These are phyloP conservation scores for Apiospora arundinis DNA, from an alignment of 2,329 filamentous ascomycete genomes.

Conservation along the genomic window DNA sequence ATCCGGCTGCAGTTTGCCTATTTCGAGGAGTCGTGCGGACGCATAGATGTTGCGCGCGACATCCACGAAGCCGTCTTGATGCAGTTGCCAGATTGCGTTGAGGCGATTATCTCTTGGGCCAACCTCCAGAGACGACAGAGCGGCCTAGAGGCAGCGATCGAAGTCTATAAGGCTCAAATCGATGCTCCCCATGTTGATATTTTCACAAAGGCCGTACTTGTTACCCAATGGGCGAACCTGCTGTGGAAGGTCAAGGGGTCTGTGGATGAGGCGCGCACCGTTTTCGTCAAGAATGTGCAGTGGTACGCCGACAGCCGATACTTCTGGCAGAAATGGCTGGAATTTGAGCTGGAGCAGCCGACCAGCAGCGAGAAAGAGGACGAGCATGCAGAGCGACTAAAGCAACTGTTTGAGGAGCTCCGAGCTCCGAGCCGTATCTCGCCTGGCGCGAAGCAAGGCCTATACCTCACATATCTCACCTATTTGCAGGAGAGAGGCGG, in stretches of 20 bases:
- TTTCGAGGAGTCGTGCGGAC: constrained; percentile 86
- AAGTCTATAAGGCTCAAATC: constrained; percentile 82
- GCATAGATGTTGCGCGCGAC: constrained; percentile 78
- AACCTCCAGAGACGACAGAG: constrained; percentile 84
- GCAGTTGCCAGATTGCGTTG: constrained; percentile 79
- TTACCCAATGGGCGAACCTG: constrained; percentile 86
- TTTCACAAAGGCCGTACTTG: constrained; percentile 83
- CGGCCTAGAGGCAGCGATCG: constrained; percentile 83
- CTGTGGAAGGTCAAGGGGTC: constrained; percentile 88
- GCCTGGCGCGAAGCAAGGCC: constrained; percentile 70
- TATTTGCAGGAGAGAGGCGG: constrained; percentile 85
- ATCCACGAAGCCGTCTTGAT: constrained; percentile 84
- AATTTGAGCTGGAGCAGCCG: constrained; percentile 87
- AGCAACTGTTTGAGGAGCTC: constrained; percentile 79
- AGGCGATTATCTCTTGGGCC: constrained; percentile 87
- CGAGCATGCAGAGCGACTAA: constrained; percentile 75
- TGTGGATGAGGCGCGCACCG: constrained; percentile 78
- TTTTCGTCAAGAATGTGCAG: constrained; percentile 83
- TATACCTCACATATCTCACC: constrained; percentile 79
- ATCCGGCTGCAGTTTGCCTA: constrained; percentile 91
- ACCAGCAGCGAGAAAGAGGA: constrained; percentile 68
- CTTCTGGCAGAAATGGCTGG: constrained; percentile 90
- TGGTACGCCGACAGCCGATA: constrained; percentile 84
- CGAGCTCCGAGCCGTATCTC: constrained; percentile 70
- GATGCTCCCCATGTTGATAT: constrained; percentile 74